Percentiles rank a stretch among this genome's conserved stretches.
phyloP scores from a whole-genome alignment of 1,284 basidiomycete species.

The Puccinia hordei region DNA sequence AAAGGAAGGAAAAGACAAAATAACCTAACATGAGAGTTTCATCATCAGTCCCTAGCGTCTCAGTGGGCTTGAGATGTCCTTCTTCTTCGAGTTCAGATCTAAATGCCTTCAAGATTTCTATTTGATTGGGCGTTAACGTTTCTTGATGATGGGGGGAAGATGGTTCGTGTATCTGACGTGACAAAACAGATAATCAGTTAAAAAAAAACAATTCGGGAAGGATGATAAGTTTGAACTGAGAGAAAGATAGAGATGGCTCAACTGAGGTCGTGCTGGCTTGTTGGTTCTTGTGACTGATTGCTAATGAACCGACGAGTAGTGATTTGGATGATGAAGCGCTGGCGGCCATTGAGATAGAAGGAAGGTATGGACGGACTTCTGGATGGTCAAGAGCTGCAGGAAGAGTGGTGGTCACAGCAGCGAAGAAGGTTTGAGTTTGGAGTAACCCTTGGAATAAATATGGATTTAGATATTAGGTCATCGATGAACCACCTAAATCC shows the following conservation, averaged over 20 bases:
- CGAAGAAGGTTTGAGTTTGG: background rate
- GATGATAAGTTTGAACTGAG: background rate
- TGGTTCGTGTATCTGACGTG: background rate
- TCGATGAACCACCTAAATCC: too few relatives aligned
- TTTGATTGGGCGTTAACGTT: conserved; percentile 24
- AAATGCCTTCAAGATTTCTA: conserved; percentile 35
- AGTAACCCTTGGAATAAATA: background rate
- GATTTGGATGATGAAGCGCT: background rate
- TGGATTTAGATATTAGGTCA: background rate
- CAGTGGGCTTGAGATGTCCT: conserved; percentile 38
- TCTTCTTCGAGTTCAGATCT: conserved; percentile 33
- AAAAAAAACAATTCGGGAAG: background rate
- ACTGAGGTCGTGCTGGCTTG: background rate
- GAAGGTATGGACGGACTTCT: background rate
- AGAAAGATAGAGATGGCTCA: background rate
- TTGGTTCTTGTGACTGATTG: background rate
- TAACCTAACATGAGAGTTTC: conserved; percentile 47
- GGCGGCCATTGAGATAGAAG: background rate
- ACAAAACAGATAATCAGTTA: background rate
- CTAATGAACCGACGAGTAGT: background rate
- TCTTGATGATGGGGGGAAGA: background rate
- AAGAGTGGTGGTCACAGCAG: conserved; percentile 8
- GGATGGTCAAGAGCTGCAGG: background rate
- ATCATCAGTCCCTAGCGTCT: conserved; percentile 48
- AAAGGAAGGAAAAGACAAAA: too few relatives aligned